Conservation (phyloP, 2,329 filamentous ascomycete genomes). For the Fusarium brachygibbosum region DNA sequence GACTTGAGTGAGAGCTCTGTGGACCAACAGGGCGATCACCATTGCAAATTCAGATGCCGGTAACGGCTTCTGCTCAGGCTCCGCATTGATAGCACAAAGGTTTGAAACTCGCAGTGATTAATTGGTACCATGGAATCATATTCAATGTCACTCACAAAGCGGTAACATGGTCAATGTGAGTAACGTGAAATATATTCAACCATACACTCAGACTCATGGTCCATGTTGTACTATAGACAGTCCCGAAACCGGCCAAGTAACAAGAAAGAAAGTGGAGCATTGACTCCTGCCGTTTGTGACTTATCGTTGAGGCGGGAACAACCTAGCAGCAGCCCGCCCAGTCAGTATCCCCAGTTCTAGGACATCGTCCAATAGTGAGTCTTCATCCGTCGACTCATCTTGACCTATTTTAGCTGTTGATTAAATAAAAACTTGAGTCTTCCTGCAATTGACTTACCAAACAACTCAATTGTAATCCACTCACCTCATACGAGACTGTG, state of each 20-base stretch:
- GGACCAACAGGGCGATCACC: conserved; percentile 31
- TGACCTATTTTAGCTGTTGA: conserved; percentile 29
- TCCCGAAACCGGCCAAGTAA: conserved; percentile 26
- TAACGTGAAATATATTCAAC: not conserved
- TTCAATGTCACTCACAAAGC: not conserved
- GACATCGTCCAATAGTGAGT: conserved; percentile 36
- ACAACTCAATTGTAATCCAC: conserved; percentile 13
- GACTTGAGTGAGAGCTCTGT: conserved; percentile 10
- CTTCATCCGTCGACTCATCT: conserved; percentile 32
- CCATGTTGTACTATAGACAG: not conserved
- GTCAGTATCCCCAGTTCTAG: conserved; percentile 2
- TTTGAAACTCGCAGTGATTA: not conserved
- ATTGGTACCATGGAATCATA: no score
- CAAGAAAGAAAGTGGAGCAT: conserved; percentile 19
- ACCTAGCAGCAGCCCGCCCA: not conserved
- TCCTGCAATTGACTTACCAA: conserved; percentile 11
- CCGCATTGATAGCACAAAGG: not conserved
- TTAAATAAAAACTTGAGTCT: conserved; percentile 26
- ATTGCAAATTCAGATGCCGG: conserved; percentile 43
- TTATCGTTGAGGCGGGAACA: conserved; percentile 13
- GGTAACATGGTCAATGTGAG: not conserved
- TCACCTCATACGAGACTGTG: not conserved
- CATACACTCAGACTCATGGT: not conserved
- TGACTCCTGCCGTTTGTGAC: not conserved
- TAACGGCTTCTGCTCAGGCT: conserved; percentile 7